Evolutionary conservation across 2,329 filamentous ascomycete species (phyloP).

Genomic region (Pseudohalonectria lignicola): DNA sequence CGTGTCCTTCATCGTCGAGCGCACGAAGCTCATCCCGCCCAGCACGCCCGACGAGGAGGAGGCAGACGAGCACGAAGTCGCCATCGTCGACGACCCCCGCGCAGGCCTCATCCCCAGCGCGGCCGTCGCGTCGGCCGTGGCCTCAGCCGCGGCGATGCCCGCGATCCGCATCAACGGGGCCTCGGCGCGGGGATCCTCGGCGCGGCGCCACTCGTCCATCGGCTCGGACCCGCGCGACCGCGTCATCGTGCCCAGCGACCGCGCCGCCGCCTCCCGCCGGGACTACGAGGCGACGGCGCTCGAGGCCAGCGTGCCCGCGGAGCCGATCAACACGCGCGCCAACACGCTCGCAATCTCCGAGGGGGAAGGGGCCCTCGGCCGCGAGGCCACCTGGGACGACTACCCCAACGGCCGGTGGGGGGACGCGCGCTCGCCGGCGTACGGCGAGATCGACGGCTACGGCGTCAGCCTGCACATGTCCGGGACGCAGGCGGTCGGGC

Average conservation of each 20-base stretch:
- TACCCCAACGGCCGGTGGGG: constrained; percentile 96
- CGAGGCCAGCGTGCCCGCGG: constrained; percentile 66
- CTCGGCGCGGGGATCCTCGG: constrained; percentile 18
- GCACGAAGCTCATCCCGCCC: constrained; percentile 68
- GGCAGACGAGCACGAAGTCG: constrained; percentile 35
- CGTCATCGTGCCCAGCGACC: constrained; percentile 67
- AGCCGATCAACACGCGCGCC: constrained; percentile 63
- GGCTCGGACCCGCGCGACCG: constrained; percentile 81
- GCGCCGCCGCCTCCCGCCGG: constrained; percentile 40
- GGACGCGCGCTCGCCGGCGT: constrained; percentile 83
- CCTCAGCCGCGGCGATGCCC: constrained; percentile 23
- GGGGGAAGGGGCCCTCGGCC: constrained; percentile 76
- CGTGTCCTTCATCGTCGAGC: constrained; percentile 84
- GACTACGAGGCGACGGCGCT: constrained; percentile 63
- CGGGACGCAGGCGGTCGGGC: constrained; percentile 65
- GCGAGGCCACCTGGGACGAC: constrained; percentile 97
- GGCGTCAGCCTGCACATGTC: constrained; percentile 91
- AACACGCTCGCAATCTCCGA: constrained; percentile 91
- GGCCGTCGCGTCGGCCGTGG: not conserved
- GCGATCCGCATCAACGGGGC: constrained; percentile 41
- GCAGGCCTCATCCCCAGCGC: too few species aligned
- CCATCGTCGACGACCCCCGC: constrained; percentile 35
- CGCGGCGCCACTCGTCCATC: constrained; percentile 62
- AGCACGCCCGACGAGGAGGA: constrained; percentile 33
- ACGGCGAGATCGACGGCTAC: constrained; percentile 96